Evolutionary conservation across 1,284 basidiomycete species (phyloP).

Genomic region (Ustilago esculenta): DNA sequence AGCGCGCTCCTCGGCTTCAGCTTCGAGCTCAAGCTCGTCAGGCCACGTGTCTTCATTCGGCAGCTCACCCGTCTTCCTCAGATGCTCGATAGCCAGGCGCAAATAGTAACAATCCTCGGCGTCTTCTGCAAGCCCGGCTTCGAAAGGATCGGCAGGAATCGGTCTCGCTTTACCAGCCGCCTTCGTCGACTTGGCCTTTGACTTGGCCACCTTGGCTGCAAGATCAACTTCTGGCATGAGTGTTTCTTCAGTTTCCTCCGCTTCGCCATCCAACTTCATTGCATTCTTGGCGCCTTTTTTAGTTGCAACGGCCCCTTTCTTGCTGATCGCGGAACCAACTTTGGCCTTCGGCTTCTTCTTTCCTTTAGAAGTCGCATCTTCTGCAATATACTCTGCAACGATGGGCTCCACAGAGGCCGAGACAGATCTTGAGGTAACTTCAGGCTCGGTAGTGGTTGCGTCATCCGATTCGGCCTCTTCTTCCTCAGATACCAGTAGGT

Average conservation of each 20-base stretch:
- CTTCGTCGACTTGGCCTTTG: conserved; percentile 17
- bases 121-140: conserved; percentile 76
- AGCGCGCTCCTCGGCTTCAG: conserved; percentile 42
- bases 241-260: conserved; percentile 18
- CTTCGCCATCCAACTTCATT: conserved; percentile 10
- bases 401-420: conserved; percentile 30
- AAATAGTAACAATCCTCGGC: conserved; percentile 92
- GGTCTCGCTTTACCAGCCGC: conserved; percentile 19
- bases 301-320: conserved; percentile 11
- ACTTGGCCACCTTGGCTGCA: conserved; percentile 6
- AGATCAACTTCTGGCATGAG: conserved; percentile 13
- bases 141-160: conserved; percentile 71
- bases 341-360: conserved; percentile 27
- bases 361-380: background rate
- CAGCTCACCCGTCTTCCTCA: conserved; percentile 51
- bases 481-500: conserved; percentile 14
- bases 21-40: conserved; percentile 42
- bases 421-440: conserved; percentile 18
- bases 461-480: conserved; percentile 30
- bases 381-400: conserved; percentile 6
- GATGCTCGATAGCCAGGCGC: conserved; percentile 73
- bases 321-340: conserved; percentile 3
- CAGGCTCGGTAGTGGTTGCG: conserved; percentile 7
- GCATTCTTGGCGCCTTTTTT: conserved; percentile 25
- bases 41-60: conserved; percentile 20